Conservation (phyloP, 2,329 filamentous ascomycete genomes). For the Fusarium sarcochroum region DNA sequence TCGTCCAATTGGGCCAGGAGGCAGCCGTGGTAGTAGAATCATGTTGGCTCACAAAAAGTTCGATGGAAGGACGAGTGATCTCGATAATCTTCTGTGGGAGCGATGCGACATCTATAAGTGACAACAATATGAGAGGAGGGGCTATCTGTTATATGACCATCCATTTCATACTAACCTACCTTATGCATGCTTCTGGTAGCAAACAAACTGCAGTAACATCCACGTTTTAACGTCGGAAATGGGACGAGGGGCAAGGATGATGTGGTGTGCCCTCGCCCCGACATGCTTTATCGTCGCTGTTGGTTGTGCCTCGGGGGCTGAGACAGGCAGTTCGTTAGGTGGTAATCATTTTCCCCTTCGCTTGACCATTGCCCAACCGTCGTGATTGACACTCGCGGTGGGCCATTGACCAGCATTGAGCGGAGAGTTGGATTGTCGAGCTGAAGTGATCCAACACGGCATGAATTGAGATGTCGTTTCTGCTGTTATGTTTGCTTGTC, state of each 20-base stretch:
- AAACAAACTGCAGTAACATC: conserved; percentile 31
- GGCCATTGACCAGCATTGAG: conserved; percentile 13
- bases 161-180: conserved; percentile 8
- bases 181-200: conserved; percentile 27
- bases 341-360: conserved; percentile 16
- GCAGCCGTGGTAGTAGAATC: conserved; percentile 49
- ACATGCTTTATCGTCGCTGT: conserved; percentile 46
- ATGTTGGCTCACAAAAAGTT: conserved; percentile 36
- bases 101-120: conserved; percentile 45
- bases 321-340: conserved; percentile 46
- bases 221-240: conserved; percentile 23
- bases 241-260: conserved; percentile 34
- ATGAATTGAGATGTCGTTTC: conserved; percentile 5
- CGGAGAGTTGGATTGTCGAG: background rate
- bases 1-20: conserved; percentile 25
- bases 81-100: conserved; percentile 46
- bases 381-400: conserved; percentile 8
- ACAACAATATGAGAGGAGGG: conserved; percentile 16
- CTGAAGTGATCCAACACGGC: background rate
- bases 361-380: conserved; percentile 12
- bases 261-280: conserved; percentile 36
- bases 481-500: conserved; percentile 27
- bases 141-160: conserved; percentile 8
- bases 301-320: conserved; percentile 53
- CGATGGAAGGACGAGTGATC: conserved; percentile 30